Base-by-base conservation (phyloP, 2,329 filamentous ascomycete species). In the Ceratocystis smalleyi region DNA sequence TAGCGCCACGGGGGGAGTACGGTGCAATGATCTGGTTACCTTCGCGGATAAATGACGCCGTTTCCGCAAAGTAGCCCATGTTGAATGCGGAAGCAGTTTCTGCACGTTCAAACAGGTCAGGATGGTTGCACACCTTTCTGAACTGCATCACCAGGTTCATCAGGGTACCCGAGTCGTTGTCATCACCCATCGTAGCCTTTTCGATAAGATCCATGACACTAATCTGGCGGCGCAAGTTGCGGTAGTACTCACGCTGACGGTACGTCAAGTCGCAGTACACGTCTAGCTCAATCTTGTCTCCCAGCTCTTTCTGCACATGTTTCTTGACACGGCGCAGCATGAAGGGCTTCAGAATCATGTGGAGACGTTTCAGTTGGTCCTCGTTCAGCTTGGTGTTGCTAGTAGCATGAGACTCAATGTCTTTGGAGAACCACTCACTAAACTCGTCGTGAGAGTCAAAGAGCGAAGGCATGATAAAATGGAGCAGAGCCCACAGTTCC, bases 91-190 rank as follows among this genome's bases (percentile, higher is more conserved):
- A 96, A 27, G 83, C 86, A 7, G 90, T 95, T 67, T 97, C 92
- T 8, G 92, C 91, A 57, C 94, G 87, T 75, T 99, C 91, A 70
- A 99, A 99, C 43, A 99, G 76, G 75, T 99, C 94, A 0, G 94
- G 94, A 73, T 99, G 94, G 72, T 99, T 99, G 78, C 94, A 99
- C 65, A 99, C 94, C 77, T 99, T 99, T 70, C 94, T 85, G 82
- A 99, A 99, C 76, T 99, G 94, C 94, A 99, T 99, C 68, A 99
- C 94, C 68, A 99, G 79, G 75, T 99, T 99, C 94, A 99, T 97
- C 71, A 99, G 77, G 1, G 92, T 97, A 49, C 92, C 91, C 43
- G 89, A 95, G 72, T 97, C 94, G 70, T 92, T 86, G 61, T 97
- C 94, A 70, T 96, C 91, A 43, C 94, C 94, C 69, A 94, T 82